A percentile compares a stretch with the other conserved stretches of the same genome.
Conservation (phyloP, 2,329 filamentous ascomycete genomes). For the Fusarium verticillioides region DNA sequence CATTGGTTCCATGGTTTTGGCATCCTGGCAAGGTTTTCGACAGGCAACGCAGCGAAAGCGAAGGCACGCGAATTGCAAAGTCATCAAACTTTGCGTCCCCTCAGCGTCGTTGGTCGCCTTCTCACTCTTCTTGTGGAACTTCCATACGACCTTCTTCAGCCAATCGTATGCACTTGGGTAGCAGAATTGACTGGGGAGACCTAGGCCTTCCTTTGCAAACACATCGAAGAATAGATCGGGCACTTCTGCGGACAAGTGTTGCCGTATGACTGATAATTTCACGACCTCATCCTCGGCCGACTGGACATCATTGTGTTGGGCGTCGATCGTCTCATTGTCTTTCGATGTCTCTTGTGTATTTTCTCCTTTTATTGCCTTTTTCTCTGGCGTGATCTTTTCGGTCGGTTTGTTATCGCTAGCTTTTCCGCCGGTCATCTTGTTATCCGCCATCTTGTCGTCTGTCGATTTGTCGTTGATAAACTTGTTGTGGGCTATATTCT, state of each 20-base stretch:
- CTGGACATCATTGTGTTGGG: too few species aligned
- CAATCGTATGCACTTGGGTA: constrained; percentile 9
- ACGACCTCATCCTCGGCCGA: background rate
- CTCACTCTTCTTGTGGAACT: background rate
- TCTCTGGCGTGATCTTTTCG: background rate
- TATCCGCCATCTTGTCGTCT: background rate
- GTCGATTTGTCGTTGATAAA: background rate
- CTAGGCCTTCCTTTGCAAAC: constrained; percentile 13
- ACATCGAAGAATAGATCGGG: constrained; percentile 1
- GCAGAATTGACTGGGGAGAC: constrained; percentile 30
- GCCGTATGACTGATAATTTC: background rate
- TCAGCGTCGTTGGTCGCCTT: background rate
- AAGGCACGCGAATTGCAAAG: constrained; percentile 18
- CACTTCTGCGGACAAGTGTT: background rate
- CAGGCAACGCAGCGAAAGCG: constrained; percentile 32
- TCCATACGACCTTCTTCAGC: background rate
- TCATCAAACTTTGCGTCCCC: background rate
- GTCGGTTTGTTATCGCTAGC: background rate
- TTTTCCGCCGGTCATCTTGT: background rate
- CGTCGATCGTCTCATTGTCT: background rate
- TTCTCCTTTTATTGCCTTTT: background rate
- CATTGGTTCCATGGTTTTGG: background rate
- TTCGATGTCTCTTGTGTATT: background rate
- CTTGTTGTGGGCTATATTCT: background rate
- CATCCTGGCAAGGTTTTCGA: constrained; percentile 21